Base-by-base conservation (phyloP, 1,284 basidiomycete species). In the Pholiota adiposa region DNA sequence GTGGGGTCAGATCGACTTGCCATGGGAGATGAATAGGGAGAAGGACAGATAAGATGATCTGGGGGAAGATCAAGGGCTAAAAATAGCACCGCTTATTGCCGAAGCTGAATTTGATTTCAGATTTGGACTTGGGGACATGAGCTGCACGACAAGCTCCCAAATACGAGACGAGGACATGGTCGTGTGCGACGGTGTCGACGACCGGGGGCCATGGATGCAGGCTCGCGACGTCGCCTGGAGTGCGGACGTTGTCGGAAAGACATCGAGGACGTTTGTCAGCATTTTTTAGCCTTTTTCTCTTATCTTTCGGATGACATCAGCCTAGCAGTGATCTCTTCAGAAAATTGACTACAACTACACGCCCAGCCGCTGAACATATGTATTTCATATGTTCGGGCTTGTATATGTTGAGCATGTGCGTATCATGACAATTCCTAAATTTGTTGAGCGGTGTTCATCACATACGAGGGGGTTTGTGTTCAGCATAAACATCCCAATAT, bases 21-120 rank as follows among this genome's bases (percentile, higher is more conserved):
- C 56, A 58, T 58, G 54, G 54, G 11, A 12, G 54, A 50, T 55
- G 54, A 55, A 31, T 43, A 33, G 56, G 51, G 51, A 36, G 46
- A 19, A 19, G 33, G 16, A 23, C 18, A 41, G 43, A 34, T 46
- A 34, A 36, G 44, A 34, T 31, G 31, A 21, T 34, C n/a, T 25
- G 27, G 29, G 52, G 38, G 16, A 38, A 27, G 44, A 55, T 55
- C 43, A 55, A 23, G 7, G 18, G 18, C 54, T 55, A 55, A 46
- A 36, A 55, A 55, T 55, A 48, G 54, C 21, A 48, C 18, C 11
- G 43, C 41, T 48, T 48, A 23, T 46, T 21, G 3, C 40, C 11
- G 43, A n/a, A n/a, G 19, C 11, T 27, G 14, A 9, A 46, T 27
- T 18, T 25, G 23, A 43, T 23, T n/a, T 31, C 29, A 31, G 4